Conservation (phyloP, 164 flowering plant species). For the Magnolia sinica region DNA sequence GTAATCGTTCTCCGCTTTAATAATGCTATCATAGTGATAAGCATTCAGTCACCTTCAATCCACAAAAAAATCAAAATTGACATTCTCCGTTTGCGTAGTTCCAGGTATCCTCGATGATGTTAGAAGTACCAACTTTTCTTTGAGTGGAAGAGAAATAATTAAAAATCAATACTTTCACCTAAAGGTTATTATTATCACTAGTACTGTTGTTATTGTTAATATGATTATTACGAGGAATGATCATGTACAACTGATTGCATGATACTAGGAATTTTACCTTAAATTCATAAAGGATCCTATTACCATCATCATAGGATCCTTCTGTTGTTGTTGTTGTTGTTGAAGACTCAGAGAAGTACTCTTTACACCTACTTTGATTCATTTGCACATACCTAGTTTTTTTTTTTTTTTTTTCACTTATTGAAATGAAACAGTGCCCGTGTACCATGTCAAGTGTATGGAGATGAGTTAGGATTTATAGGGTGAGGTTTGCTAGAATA, state of each 20-base stretch:
- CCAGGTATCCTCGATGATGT: not conserved
- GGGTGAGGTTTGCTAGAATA: too few species aligned
- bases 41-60: slow-evolving; percentile 30
- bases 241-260: too few species aligned
- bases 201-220: not conserved
- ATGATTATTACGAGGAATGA: not conserved
- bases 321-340: too few species aligned
- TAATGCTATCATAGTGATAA: slow-evolving; percentile 21
- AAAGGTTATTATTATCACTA: not conserved
- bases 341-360: too few species aligned
- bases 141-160: not conserved
- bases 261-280: not conserved
- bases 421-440: too few species aligned
- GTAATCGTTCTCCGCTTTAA: not conserved
- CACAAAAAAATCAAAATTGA: slow-evolving; percentile 6
- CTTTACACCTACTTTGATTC: too few species aligned
- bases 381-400: too few species aligned
- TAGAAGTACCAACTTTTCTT: not conserved
- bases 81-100: not conserved
- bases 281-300: not conserved
- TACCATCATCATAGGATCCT: too few species aligned
- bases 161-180: not conserved
- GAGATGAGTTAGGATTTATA: too few species aligned
- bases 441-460: too few species aligned
- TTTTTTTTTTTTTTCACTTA: too few species aligned